A percentile compares a stretch with the other conserved stretches of the same genome.
Evolutionary conservation across 1,284 basidiomycete genomes (phyloP).

Genomic region (Tetrapyrgos nigripes): DNA sequence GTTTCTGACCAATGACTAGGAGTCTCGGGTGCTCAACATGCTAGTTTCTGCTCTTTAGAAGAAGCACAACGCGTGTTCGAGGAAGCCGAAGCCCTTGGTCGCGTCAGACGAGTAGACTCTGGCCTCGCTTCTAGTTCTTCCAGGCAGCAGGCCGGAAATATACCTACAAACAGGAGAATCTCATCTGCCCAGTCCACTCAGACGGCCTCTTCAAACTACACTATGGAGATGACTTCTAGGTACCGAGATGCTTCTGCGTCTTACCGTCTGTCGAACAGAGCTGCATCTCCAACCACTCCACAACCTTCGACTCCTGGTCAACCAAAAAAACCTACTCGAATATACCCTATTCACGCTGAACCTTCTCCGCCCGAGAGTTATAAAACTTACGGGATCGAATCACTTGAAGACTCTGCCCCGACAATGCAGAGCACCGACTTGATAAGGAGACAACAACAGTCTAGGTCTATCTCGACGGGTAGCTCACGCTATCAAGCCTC

Average conservation of each 20-base stretch:
- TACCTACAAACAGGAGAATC: background rate
- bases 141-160: background rate
- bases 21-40: slow-evolving; percentile 27
- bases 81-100: slow-evolving; percentile 30
- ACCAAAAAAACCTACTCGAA: background rate
- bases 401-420: background rate
- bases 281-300: background rate
- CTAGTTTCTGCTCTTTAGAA: slow-evolving; percentile 48
- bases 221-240: too few species aligned
- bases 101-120: slow-evolving; percentile 10
- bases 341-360: background rate
- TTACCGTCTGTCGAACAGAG: background rate
- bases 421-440: too few species aligned
- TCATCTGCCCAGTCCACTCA: too few species aligned
- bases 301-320: background rate
- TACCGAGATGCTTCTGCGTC: background rate
- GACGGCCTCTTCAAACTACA: too few species aligned
- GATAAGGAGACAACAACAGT: background rate
- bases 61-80: slow-evolving; percentile 50
- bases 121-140: too few species aligned
- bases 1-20: background rate
- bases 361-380: background rate
- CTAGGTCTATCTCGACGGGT: background rate
- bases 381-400: background rate
- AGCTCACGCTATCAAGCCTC: background rate